These are phyloP conservation scores for Xylariaceae sp. DNA, from an alignment of 2,329 filamentous ascomycete genomes.

Conservation along the genomic window DNA sequence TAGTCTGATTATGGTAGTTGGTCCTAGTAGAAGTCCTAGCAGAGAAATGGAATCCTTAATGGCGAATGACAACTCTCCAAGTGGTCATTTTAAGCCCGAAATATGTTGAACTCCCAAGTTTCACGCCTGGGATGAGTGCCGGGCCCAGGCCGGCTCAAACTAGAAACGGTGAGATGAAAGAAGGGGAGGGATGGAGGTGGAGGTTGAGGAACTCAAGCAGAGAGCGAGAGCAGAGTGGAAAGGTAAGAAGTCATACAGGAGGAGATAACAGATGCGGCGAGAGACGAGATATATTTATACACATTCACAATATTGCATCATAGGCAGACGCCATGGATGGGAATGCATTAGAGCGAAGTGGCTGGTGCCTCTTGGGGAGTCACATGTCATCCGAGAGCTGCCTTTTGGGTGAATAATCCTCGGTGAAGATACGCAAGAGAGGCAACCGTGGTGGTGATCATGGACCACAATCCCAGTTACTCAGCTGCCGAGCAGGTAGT, in stretches of 20 bases:
- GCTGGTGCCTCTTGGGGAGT: constrained; percentile 26
- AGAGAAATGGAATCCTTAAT: constrained; percentile 7
- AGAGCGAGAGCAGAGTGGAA: constrained; percentile 22
- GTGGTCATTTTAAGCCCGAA: constrained; percentile 17
- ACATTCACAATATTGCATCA: neutral
- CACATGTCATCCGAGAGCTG: constrained; percentile 32
- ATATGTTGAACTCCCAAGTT: constrained; percentile 6
- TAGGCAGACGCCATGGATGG: constrained; percentile 25
- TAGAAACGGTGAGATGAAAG: constrained; percentile 10
- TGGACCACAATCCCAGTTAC: constrained; percentile 19
- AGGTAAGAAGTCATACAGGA: constrained; percentile 21
- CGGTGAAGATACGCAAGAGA: constrained; percentile 14
- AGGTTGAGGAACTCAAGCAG: constrained; percentile 15
- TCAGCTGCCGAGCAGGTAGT: constrained; percentile 21
- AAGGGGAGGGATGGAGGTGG: constrained; percentile 15
- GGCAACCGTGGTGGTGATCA: constrained; percentile 25
- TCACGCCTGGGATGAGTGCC: constrained; percentile 22
- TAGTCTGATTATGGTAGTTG: constrained; percentile 7
- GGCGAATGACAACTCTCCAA: constrained; percentile 12
- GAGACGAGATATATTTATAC: constrained; percentile 29
- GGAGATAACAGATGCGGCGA: constrained; percentile 15
- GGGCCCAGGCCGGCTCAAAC: constrained; percentile 27
- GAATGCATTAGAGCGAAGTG: constrained; percentile 11
- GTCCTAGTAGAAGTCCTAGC: constrained; percentile 3
- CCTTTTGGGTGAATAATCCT: constrained; percentile 29